These are phyloP conservation scores for Trichoderma sp. DNA, from an alignment of 2,329 filamentous ascomycete genomes.

Conservation along the genomic window DNA sequence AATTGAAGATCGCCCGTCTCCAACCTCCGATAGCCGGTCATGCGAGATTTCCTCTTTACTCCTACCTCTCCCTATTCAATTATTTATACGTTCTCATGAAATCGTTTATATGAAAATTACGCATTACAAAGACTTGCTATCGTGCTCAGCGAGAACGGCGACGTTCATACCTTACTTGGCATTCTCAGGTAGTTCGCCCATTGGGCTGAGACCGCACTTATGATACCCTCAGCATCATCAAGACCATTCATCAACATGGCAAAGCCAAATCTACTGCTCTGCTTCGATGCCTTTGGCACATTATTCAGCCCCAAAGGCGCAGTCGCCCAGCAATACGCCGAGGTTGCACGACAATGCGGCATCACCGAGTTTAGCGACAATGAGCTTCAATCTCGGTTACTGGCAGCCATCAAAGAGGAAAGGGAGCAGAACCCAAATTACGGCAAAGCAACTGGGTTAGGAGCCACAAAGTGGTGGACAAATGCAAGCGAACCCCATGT, in stretches of 20 bases:
- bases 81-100: background rate
- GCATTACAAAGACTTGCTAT: background rate
- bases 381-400: slow-evolving; percentile 39
- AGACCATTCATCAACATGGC: slow-evolving; percentile 21
- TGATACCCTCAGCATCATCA: background rate
- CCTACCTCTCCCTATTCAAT: background rate
- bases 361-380: slow-evolving; percentile 44
- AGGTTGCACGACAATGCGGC: slow-evolving; percentile 53
- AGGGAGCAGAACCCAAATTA: slow-evolving; percentile 57
- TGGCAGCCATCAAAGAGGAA: slow-evolving; percentile 50
- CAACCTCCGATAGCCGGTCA: background rate
- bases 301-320: slow-evolving; percentile 55
- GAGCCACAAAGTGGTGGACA: slow-evolving; percentile 59
- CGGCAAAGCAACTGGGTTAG: slow-evolving; percentile 53
- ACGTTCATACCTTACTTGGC: background rate
- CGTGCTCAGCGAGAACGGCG: background rate
- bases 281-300: slow-evolving; percentile 67
- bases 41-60: background rate
- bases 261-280: slow-evolving; percentile 53
- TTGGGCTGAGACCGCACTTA: background rate
- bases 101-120: background rate
- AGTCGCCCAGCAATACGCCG: slow-evolving; percentile 55
- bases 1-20: background rate
- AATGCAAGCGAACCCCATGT: slow-evolving; percentile 45
- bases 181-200: background rate